These are phyloP conservation scores for Globisporangium polare DNA, from an alignment of 352 stramenopile genomes.

Conservation along the genomic window DNA sequence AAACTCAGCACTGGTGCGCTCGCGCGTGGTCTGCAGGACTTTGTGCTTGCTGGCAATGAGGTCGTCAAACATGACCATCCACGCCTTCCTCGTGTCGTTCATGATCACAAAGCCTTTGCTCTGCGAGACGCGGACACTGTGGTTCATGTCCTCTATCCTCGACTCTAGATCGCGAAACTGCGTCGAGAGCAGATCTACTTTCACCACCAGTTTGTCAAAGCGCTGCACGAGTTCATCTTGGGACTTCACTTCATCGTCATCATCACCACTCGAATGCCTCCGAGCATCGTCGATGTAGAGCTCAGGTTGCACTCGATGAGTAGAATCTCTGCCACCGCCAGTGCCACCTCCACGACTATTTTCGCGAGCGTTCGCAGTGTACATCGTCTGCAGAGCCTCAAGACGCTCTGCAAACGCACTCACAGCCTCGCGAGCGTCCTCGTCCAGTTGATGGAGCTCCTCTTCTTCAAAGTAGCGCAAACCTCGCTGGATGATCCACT, in stretches of 20 bases:
- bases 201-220: slow-evolving; percentile 22
- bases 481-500: slow-evolving; percentile 30
- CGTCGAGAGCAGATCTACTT: slow-evolving; percentile 22
- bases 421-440: slow-evolving; percentile 7
- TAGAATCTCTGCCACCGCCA: background rate
- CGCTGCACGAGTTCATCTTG: slow-evolving; percentile 13
- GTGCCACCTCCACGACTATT: slow-evolving; percentile 14
- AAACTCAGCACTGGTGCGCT: slow-evolving; percentile 17
- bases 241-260: background rate
- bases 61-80: slow-evolving; percentile 26
- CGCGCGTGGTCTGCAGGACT: slow-evolving; percentile 7
- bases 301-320: slow-evolving; percentile 5
- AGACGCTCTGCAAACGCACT: slow-evolving; percentile 11
- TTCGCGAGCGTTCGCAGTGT: slow-evolving; percentile 15
- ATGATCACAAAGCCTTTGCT: slow-evolving; percentile 33
- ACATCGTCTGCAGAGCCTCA: slow-evolving; percentile 8
- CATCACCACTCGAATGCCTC: background rate
- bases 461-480: slow-evolving; percentile 26
- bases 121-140: slow-evolving; percentile 24
- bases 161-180: slow-evolving; percentile 20
- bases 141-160: slow-evolving; percentile 29
- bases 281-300: background rate
- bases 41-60: slow-evolving; percentile 23
- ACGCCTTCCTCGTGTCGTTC: slow-evolving; percentile 32
- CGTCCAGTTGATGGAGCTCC: slow-evolving; percentile 16